Base-by-base conservation (phyloP, 2,329 filamentous ascomycete genomes). In the Exophiala dermatitidis region DNA sequence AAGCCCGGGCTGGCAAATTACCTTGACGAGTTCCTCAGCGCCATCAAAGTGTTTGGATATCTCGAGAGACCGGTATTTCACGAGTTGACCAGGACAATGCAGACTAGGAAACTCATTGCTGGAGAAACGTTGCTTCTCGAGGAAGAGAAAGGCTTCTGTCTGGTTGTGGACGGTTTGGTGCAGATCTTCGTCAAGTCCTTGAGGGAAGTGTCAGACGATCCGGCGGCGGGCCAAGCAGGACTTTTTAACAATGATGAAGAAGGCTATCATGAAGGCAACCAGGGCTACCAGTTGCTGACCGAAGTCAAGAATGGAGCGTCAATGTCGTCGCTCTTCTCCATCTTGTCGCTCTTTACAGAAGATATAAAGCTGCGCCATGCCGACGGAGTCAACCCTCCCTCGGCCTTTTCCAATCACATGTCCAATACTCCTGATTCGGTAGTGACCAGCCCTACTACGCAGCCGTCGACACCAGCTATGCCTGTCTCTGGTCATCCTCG, bases 31-130 rank as follows among this genome's bases (percentile, higher is more conserved):
- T 98, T 98, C 64, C 75, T 98, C 26, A 97, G 90, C 67, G 93
- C 94, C 31, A 98, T 98, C 74, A 98, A 97, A 71, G 93, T 98
- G 53, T 98, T 98, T 71, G 93, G 93, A 5, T 98, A 97, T 66
- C 76, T 98, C 41, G 93, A 98, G 68, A 83, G 93, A 29, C 90
- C 93, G 0, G 93, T 98, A 40, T 98, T 98, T 66, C 94, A 98
- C 66, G 93, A 98, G 71, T 80, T 98, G 63, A 98, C 93, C 0
- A 79, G 93, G 55, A 96, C 90, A 54, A 98, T 98, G 93, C 93
- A 98, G 73, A 98, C 94, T 19, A 80, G 89, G 63, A 96, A 96
- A 71, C 77, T 98, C 46, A 94, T 97, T 64, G 91, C 93, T 3
- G 93, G 93, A 31, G 93, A 98, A 71, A 98, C 93, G 0, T 77